Evolutionary conservation across 768 basidiomycete genomes (phyloP), one percentile per base, ranked within the genome.

Genomic region (Lyophyllum atratum): DNA sequence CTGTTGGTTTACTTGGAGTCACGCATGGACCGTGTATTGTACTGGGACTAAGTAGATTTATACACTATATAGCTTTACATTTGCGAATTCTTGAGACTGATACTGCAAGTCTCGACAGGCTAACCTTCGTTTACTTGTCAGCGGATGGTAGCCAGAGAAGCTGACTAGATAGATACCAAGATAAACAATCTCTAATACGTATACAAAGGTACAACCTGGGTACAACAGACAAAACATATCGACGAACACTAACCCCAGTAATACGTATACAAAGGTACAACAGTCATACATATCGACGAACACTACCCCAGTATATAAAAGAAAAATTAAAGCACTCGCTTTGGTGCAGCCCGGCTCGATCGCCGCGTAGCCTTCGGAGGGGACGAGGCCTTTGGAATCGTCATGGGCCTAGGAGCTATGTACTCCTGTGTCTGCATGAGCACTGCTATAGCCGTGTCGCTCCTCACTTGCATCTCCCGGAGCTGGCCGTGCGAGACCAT

Each of bases 21-120:
- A 34, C 24, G 29, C 15, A 52, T 54, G 34, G 26, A 37, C 9
- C 31, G 48, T 57, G 55, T 50, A 57, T 54, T 60, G 56, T 58
- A 60, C 21, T 19, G 26, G 50, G 37, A 26, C 52, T 54, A n/a
- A n/a, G n/a, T n/a, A 59, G 47, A 49, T 4, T 50, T 43, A 37
- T 49, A 49, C 43, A n/a, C 14, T 55, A 49, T 37, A 39, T 54
- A 39, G 49, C 7, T 9, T 22, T 26, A 42, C 21, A 4, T 33
- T 45, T 17, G 22, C n/a, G n/a, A n/a, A n/a, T n/a, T n/a, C n/a
- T n/a, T n/a, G n/a, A n/a, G n/a, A n/a, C n/a, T n/a, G n/a, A n/a
- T n/a, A n/a, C n/a, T n/a, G n/a, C n/a, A n/a, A n/a, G n/a, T n/a
- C n/a, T n/a, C n/a, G n/a, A n/a, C n/a, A n/a, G n/a, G n/a, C n/a